Conservation (phyloP, 306 rosid species). For the Canavalia gladiata region DNA sequence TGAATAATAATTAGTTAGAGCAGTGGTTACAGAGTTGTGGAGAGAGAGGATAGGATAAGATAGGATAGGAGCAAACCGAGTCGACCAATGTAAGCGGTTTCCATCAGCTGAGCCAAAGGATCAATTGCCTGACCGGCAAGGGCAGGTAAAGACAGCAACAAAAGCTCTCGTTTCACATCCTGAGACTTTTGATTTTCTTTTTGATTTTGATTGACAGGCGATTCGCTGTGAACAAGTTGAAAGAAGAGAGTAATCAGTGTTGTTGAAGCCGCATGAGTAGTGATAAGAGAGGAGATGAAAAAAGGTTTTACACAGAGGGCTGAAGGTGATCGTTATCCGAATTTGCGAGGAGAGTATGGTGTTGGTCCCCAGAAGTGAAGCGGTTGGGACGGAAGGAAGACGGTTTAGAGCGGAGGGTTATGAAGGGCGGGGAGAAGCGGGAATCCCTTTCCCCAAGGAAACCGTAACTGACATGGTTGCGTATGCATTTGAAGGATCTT, state of each 20-base stretch:
- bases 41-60: neutral
- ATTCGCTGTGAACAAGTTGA: conserved; percentile 54
- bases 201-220: conserved; percentile 45
- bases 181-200: conserved; percentile 37
- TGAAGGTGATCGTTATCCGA: conserved; percentile 39
- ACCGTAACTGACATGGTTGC: conserved; percentile 31
- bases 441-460: conserved; percentile 34
- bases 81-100: conserved; percentile 95
- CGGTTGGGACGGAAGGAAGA: conserved; percentile 42
- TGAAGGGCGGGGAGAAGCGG: conserved; percentile 36
- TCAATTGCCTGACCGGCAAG: conserved; percentile 93
- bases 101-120: conserved; percentile 92
- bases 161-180: conserved; percentile 75
- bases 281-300: neutral
- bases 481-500: conserved; percentile 13
- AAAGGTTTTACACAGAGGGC: conserved; percentile 57
- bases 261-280: no score
- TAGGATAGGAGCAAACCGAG: conserved; percentile 57
- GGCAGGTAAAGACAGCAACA: conserved; percentile 80
- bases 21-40: neutral
- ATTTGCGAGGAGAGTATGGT: conserved; percentile 38
- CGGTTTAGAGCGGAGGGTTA: conserved; percentile 52
- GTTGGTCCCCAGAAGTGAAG: conserved; percentile 54
- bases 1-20: conserved; percentile 18
- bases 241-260: neutral